Evolutionary conservation across 352 stramenopile genomes (phyloP).

Genomic region (Thraustotheca clavata): DNA sequence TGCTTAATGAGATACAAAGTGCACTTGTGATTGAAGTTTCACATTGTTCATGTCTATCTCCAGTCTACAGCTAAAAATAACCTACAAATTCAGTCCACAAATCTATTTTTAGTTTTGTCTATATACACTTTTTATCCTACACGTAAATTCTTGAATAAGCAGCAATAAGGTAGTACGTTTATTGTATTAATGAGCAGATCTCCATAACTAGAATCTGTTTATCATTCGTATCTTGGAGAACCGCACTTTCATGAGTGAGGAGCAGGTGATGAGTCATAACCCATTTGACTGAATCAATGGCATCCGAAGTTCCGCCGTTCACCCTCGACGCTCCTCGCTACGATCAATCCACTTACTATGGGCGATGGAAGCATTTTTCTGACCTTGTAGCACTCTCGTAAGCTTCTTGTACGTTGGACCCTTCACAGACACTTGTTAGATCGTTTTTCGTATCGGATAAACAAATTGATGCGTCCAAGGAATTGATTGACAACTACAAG

Average conservation of each 20-base stretch:
- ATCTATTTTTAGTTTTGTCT: background rate
- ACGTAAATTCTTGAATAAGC: too few species aligned
- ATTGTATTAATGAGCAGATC: too few species aligned
- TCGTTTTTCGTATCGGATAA: constrained; percentile 58
- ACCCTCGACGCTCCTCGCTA: constrained; percentile 39
- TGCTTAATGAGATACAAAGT: background rate
- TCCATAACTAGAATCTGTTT: background rate
- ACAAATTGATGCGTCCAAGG: constrained; percentile 47
- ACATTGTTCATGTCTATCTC: background rate
- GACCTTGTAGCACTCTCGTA: constrained; percentile 73
- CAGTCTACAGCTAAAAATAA: background rate
- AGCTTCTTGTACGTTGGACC: background rate
- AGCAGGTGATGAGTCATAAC: background rate
- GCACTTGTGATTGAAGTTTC: background rate
- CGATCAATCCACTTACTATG: constrained; percentile 81
- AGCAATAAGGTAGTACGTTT: too few species aligned
- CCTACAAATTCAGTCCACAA: background rate
- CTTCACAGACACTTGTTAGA: constrained; percentile 25
- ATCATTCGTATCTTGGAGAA: background rate
- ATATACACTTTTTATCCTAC: too few species aligned
- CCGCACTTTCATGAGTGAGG: background rate
- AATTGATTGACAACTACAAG: constrained; percentile 48
- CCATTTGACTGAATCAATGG: background rate
- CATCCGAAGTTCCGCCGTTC: constrained; percentile 14
- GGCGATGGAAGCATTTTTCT: constrained; percentile 74